Evolutionary conservation across 441 rosid species (phyloP).

Genomic region (Lepidium campestre): DNA sequence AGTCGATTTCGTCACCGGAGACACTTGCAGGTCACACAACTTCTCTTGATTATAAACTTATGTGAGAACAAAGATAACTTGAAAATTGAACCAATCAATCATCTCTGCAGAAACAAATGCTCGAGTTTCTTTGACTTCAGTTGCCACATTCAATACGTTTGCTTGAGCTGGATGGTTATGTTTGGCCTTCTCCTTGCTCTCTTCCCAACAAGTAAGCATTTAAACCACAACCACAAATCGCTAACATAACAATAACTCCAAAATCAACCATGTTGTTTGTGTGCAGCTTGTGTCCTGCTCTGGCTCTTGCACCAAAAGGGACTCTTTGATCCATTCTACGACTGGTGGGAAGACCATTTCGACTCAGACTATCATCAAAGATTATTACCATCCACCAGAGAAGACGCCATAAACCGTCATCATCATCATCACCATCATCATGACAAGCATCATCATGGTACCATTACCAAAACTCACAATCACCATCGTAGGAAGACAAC

Average conservation of each 20-base stretch:
- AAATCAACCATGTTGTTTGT: neutral
- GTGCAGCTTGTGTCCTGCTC: conserved; percentile 59
- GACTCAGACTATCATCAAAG: conserved; percentile 22
- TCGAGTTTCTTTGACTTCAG: conserved; percentile 74
- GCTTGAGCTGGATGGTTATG: conserved; percentile 82
- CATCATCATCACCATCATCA: conserved; percentile 17
- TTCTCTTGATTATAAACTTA: neutral
- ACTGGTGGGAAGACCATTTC: conserved; percentile 81
- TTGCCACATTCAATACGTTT: conserved; percentile 87
- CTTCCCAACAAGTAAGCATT: conserved; percentile 60
- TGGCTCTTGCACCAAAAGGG: conserved; percentile 96
- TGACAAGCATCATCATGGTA: conserved; percentile 35
- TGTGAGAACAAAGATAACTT: neutral
- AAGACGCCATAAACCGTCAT: conserved; percentile 27
- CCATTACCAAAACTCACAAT: conserved; percentile 17
- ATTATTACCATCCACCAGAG: conserved; percentile 16
- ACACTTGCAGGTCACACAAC: conserved; percentile 60
- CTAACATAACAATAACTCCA: neutral
- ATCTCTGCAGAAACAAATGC: conserved; percentile 58
- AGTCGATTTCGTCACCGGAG: conserved; percentile 70
- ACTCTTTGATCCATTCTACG: conserved; percentile 70
- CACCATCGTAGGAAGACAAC: conserved; percentile 22
- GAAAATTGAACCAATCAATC: neutral
- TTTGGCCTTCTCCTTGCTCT: conserved; percentile 71
- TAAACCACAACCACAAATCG: neutral